Evolutionary conservation across 2,329 filamentous ascomycete genomes (phyloP), one percentile per base, ranked within the genome.

Genomic region (Didymella pinodella): DNA sequence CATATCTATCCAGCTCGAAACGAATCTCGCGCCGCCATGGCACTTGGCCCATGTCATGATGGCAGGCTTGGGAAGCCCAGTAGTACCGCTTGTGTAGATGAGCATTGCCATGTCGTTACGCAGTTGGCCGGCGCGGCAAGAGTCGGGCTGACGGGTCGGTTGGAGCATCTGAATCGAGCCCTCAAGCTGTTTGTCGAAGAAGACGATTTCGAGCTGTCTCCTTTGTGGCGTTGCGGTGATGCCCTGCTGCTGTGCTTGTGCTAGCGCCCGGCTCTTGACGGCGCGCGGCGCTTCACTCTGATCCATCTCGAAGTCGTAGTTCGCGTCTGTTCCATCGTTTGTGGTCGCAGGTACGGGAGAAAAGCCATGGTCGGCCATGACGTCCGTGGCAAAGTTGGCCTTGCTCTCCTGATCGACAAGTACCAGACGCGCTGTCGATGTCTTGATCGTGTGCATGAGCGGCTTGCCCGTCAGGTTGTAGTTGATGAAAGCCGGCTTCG

Each of bases 381-480:
- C 56, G 0, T 69, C 60, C 31, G 71, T 65, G 4, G 51, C 54
- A 45, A 73, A 77, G 45, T 75, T 76, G 26, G 66, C 66, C 20
- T 52, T 67, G 12, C 60, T 62, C 8, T 86, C 81, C 1, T 84
- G 81, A 57, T 89, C 88, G 8, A 88, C 84, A 1, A 90, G 70
- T 3, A 90, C 69, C 36, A 90, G 59, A 41, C 78, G 82, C 3
- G 86, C 81, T 4, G 81, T 81, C 48, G 84, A 85, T 51, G 89
- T 81, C 59, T 80, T 82, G 34, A 91, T 71, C 53, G 88, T 91
- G 62, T 78, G 76, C 2, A 77, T 55, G 40, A 78, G 62, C 12
- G 73, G 64, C 61, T 71, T 70, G n/a, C 72, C 75, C 1, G 69
- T 73, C 45, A 77, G 50, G 54, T 78, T 78, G 56, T 76, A 77